Evolutionary conservation across 2,329 filamentous ascomycete species (phyloP), one percentile per base, ranked within the genome.

Genomic region (Thielaviopsis musarum): DNA sequence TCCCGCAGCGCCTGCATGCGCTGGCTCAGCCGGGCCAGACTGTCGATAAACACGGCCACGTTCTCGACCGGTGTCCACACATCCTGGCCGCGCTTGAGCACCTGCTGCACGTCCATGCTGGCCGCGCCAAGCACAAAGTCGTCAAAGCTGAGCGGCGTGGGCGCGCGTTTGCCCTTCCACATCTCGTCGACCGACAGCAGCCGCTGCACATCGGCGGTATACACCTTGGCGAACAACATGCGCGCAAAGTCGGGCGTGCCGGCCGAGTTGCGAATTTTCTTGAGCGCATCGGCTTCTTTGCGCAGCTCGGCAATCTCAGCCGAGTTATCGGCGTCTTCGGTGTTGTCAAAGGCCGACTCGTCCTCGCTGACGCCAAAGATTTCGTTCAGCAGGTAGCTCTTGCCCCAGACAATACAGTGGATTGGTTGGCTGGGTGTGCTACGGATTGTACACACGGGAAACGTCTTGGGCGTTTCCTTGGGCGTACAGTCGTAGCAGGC

Each of bases 391-490:
- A 98, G 78, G 70, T 97, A 98, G 69, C 90, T 95, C 73, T 97
- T 98, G 21, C 82, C 91, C 93, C 93, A 98, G 1, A 98, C 91
- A 63, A 98, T 98, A 73, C 93, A 97, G 72, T 98, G 93, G 52
- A 98, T 97, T 0, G 91, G 88, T 67, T 97, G 91, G 64, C 87
- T 95, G 0, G 93, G 93, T 0, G 91, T 98, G 70, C 89, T 96
- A 69, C 93, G 83, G 66, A 98, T 97, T 1, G 93, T 98, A 74
- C 93, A 98, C 51, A 97, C 91, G 1, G 93, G 91, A 67, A 94
- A 97, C 1, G 86, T 87, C 70, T 95, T 97, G 5, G 91, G 91
- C 1, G 86, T 83, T 62, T 91, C 87, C 71, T 98, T 98, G 1
- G 83, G 80, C 15, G 83, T 87, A 74, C 93, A 98, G 69, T 98